Percentiles rank a stretch among this genome's conserved stretches.
phyloP scores from a whole-genome alignment of 1,284 basidiomycete species.

The Rhodofomes roseus region DNA sequence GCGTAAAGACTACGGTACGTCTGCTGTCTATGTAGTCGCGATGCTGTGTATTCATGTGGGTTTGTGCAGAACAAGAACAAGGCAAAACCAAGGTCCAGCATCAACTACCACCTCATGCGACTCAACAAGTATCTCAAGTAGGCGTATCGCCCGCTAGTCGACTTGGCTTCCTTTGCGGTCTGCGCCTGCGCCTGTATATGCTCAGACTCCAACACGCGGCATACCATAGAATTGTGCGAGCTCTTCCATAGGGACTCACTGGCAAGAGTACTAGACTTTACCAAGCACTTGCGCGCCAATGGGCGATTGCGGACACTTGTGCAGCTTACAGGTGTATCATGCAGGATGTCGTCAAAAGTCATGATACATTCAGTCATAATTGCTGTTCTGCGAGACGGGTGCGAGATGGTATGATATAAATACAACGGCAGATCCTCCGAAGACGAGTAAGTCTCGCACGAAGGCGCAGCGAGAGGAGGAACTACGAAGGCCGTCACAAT shows the following conservation, averaged over 20 bases:
- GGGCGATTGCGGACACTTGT: neutral
- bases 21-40: neutral
- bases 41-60: neutral
- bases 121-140: conserved; percentile 70
- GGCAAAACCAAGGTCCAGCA: conserved; percentile 65
- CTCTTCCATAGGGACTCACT: too few species aligned
- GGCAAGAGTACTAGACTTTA: too few species aligned
- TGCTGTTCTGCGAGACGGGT: neutral
- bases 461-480: neutral
- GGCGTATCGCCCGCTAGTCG: neutral
- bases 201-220: too few species aligned
- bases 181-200: neutral
- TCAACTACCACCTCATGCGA: conserved; percentile 83
- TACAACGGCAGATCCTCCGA: neutral
- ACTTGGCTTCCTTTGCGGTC: neutral
- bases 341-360: neutral
- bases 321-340: neutral
- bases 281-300: neutral
- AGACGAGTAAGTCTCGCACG: neutral
- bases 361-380: conserved; percentile 4
- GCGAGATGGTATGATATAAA: conserved; percentile 3
- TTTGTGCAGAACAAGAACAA: conserved; percentile 53
- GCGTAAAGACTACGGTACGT: conserved; percentile 85
- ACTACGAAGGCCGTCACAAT: neutral
- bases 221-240: too few species aligned